A percentile compares a stretch with the other conserved stretches of the same genome.
Conservation (phyloP, 148 eudicot genomes). For the Camellia granthamiana region DNA sequence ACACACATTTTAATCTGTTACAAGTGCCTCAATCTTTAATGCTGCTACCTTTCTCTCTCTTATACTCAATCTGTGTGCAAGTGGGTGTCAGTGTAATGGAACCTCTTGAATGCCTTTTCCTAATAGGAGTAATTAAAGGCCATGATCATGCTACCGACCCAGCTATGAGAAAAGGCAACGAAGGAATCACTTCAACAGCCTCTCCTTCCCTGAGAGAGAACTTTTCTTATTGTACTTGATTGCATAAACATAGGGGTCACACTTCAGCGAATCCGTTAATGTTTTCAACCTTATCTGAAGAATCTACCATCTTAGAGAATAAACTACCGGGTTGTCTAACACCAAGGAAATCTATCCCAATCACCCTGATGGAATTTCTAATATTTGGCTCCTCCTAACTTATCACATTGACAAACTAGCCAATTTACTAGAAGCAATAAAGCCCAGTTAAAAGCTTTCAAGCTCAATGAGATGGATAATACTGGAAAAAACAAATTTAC, state of each 20-base stretch:
- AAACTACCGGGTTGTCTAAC: not conserved
- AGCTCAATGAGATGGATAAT: not conserved
- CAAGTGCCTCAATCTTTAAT: no score
- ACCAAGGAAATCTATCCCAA: not conserved
- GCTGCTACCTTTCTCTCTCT: not conserved
- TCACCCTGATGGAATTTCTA: not conserved
- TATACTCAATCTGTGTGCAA: not conserved
- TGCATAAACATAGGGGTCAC: not conserved
- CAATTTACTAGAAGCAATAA: not conserved
- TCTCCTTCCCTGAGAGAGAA: not conserved
- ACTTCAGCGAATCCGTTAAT: not conserved
- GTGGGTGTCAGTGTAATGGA: not conserved
- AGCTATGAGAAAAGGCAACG: not conserved
- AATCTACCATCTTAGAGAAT: not conserved
- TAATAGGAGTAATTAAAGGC: no score
- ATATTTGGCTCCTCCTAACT: not conserved
- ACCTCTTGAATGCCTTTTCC: not conserved
- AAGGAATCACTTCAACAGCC: not conserved
- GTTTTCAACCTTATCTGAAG: not conserved
- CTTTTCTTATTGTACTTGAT: not conserved
- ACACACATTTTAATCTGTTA: not conserved
- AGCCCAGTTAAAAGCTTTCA: not conserved
- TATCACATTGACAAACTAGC: not conserved
- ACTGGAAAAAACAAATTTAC: not conserved
- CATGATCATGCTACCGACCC: not conserved